phyloP scores from a whole-genome alignment of 371 early-diverging fungal genomes.

The Mortierella sp. region DNA sequence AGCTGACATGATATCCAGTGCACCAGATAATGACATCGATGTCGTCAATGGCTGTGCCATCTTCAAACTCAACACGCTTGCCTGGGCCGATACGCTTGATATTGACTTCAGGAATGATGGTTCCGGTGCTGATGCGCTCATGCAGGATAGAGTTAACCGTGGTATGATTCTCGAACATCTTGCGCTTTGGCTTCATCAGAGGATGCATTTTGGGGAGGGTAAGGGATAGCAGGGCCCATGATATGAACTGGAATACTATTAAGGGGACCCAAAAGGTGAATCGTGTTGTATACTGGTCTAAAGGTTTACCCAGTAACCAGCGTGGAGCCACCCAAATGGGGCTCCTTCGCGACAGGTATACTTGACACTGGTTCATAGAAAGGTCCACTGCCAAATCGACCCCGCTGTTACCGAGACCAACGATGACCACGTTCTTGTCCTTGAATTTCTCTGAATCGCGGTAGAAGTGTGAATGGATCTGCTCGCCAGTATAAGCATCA shows the following conservation, averaged over 20 bases:
- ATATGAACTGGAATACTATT: constrained; percentile 22
- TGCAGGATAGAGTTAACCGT: constrained; percentile 60
- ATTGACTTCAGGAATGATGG: constrained; percentile 58
- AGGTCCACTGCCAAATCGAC: constrained; percentile 67
- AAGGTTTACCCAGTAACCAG: constrained; percentile 59
- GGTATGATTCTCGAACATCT: constrained; percentile 53
- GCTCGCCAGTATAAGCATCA: constrained; percentile 58
- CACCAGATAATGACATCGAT: constrained; percentile 74
- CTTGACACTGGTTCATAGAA: constrained; percentile 62
- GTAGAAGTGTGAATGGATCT: constrained; percentile 67
- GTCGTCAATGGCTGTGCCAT: constrained; percentile 63
- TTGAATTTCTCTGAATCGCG: constrained; percentile 58
- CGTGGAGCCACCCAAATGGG: constrained; percentile 47
- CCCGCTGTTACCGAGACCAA: constrained; percentile 67
- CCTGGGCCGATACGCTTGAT: constrained; percentile 52
- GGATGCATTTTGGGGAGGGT: constrained; percentile 35
- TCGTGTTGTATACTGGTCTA: constrained; percentile 60
- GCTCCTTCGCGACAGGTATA: constrained; percentile 54
- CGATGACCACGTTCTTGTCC: constrained; percentile 60
- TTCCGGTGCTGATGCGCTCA: constrained; percentile 63
- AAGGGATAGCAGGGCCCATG: background rate
- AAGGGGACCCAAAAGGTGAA: constrained; percentile 40
- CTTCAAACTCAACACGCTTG: constrained; percentile 66
- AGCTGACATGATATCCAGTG: constrained; percentile 71
- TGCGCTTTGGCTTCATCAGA: constrained; percentile 54